phyloP scores from a whole-genome alignment of 2,329 filamentous ascomycete genomes.

The Monilinia laxa region DNA sequence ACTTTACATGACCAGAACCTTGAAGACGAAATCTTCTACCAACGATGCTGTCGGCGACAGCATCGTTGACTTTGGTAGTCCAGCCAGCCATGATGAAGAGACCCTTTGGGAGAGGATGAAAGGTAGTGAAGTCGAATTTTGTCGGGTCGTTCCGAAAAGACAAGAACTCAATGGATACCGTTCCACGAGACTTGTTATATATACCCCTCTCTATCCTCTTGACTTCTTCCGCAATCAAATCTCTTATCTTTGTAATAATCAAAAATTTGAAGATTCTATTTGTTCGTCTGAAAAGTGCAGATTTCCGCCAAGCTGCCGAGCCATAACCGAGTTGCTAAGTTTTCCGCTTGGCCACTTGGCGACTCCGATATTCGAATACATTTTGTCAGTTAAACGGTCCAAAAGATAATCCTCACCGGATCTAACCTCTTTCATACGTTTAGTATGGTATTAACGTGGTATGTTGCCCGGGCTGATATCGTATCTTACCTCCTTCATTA shows the following conservation, averaged over 20 bases:
- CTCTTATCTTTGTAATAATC: conserved; percentile 16
- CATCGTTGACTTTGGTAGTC: conserved; percentile 34
- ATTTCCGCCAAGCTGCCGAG: conserved; percentile 16
- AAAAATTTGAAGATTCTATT: conserved; percentile 19
- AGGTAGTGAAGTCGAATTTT: background rate
- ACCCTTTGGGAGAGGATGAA: background rate
- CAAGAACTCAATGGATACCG: background rate
- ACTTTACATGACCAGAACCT: conserved; percentile 67
- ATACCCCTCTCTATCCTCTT: background rate
- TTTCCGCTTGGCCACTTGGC: conserved; percentile 18
- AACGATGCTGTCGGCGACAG: conserved; percentile 62
- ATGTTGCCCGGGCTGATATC: conserved; percentile 11
- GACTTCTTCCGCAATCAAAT: background rate
- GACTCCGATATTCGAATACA: background rate
- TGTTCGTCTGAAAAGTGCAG: conserved; percentile 4
- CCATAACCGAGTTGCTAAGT: conserved; percentile 1
- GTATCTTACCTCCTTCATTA: conserved; percentile 14
- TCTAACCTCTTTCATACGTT: background rate
- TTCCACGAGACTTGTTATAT: conserved; percentile 15
- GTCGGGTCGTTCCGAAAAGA: conserved; percentile 2
- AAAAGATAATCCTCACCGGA: background rate
- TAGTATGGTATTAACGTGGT: conserved; percentile 3
- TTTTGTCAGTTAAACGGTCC: conserved; percentile 14
- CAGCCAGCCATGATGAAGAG: conserved; percentile 16
- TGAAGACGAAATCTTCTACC: conserved; percentile 79